Base-by-base conservation (phyloP, 148 eudicot genomes). In the Vaccinium vitisidaea region DNA sequence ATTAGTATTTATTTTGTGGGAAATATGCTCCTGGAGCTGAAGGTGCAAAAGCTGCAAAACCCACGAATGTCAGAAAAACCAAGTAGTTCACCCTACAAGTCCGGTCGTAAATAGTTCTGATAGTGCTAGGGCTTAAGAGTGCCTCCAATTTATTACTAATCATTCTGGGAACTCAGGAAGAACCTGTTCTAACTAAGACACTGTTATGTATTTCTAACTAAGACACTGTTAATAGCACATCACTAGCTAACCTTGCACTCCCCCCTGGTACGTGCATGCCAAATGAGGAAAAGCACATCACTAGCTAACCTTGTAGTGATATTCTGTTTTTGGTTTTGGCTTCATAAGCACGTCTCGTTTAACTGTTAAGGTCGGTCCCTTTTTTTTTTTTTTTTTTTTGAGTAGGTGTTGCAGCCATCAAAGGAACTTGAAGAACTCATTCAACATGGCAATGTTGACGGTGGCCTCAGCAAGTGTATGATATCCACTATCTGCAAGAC, bases 381-480 rank as follows among this genome's bases (percentile, higher is more conserved):
- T 50, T 77, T 25, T 7, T 80, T 19, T 71, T n/a, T n/a, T n/a
- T 32, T 79, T 80, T 71, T 74, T n/a, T 19, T 71, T 6, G 83
- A 43, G 76, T 65, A 95, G 99, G 92, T 91, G 58, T 85, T 97
- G 89, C 88, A 88, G 77, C 94, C 98, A 58, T 95, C 95, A 3
- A 89, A 94, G 85, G 94, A 94, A 84, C 92, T 97, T 70, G 93
- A 94, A 75, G 86, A 90, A 83, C 91, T 93, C 83, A 75, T 93
- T 50, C 87, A 82, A 19, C 82, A 69, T 21, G 94, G 84, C 12
- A 89, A 87, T 55, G 74, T 80, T 2, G 53, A 86, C 59, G 89
- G 87, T 71, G 98, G 97, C 73, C 94, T 95, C n/a, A 87, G 81
- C 88, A 86, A 89, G 73, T 75, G 85, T 75, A 85, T 86, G 19